phyloP scores from a whole-genome alignment of 176 grass and related monocot species.

The Melocanna baccifera region DNA sequence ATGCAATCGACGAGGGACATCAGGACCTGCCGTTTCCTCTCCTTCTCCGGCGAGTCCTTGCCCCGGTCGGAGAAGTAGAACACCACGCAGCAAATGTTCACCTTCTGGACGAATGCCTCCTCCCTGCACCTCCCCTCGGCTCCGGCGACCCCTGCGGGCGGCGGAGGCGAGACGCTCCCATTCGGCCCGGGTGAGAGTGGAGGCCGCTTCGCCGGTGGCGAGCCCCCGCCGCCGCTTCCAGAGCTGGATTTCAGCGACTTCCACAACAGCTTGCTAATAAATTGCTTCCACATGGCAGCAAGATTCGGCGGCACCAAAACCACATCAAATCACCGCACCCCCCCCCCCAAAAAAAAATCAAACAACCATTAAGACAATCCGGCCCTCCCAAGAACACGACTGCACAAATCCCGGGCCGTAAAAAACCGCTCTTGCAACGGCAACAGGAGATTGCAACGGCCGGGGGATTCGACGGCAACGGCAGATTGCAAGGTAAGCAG shows the following conservation, averaged over 20 bases:
- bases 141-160: slow-evolving; percentile 5
- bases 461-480: slow-evolving; percentile 7
- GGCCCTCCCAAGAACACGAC: slow-evolving; percentile 11
- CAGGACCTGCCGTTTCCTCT: slow-evolving; percentile 76
- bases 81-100: slow-evolving; percentile 72
- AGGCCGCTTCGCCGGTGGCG: slow-evolving; percentile 32
- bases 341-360: slow-evolving; percentile 22
- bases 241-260: slow-evolving; percentile 66
- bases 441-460: slow-evolving; percentile 19
- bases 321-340: slow-evolving; percentile 49
- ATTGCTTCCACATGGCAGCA: slow-evolving; percentile 92
- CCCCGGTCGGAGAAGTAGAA: slow-evolving; percentile 85
- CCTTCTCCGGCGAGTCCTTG: slow-evolving; percentile 85
- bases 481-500: not conserved
- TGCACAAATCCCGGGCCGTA: slow-evolving; percentile 2
- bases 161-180: slow-evolving; percentile 28
- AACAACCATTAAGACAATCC: slow-evolving; percentile 17
- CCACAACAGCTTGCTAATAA: slow-evolving; percentile 78
- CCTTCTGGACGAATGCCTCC: slow-evolving; percentile 75
- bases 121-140: slow-evolving; percentile 54
- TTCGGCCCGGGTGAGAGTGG: slow-evolving; percentile 18
- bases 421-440: slow-evolving; percentile 17
- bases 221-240: slow-evolving; percentile 21
- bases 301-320: slow-evolving; percentile 35
- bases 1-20: slow-evolving; percentile 73